Evolutionary conservation across 108 stramenopile genomes (phyloP).

Genomic region (Cyclostephanos tholiformis): DNA sequence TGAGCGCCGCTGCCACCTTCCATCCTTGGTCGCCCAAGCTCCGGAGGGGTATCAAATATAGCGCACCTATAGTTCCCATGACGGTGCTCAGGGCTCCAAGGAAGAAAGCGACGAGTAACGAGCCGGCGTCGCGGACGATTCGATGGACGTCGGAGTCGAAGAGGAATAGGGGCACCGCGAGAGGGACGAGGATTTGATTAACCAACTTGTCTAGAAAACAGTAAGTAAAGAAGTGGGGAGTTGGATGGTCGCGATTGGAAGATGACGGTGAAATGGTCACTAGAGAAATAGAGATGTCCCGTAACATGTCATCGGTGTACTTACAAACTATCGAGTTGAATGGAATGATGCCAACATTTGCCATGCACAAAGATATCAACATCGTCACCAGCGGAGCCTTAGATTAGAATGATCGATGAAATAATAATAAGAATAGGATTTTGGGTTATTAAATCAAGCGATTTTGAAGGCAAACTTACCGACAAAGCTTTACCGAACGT

Average conservation of each 20-base stretch:
- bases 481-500: constrained; percentile 80
- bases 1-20: constrained; percentile 86
- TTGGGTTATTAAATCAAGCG: not conserved
- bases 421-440: not conserved
- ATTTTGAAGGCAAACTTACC: constrained; percentile 4
- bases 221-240: not conserved
- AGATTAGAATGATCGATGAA: constrained; percentile 6
- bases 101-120: constrained; percentile 74
- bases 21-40: constrained; percentile 71
- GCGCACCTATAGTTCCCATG: constrained; percentile 78
- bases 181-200: constrained; percentile 76
- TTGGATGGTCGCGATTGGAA: not conserved
- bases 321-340: constrained; percentile 69
- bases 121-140: constrained; percentile 78
- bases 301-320: not conserved
- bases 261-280: constrained; percentile 4
- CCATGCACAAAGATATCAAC: constrained; percentile 62
- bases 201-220: constrained; percentile 37
- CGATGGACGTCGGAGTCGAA: constrained; percentile 85
- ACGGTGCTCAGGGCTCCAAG: constrained; percentile 85
- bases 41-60: constrained; percentile 68
- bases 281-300: constrained; percentile 21
- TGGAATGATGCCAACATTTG: constrained; percentile 75
- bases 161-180: constrained; percentile 89
- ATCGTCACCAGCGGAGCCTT: constrained; percentile 80